phyloP scores from a whole-genome alignment of 345 rosid species.

The Brassica cretica region DNA sequence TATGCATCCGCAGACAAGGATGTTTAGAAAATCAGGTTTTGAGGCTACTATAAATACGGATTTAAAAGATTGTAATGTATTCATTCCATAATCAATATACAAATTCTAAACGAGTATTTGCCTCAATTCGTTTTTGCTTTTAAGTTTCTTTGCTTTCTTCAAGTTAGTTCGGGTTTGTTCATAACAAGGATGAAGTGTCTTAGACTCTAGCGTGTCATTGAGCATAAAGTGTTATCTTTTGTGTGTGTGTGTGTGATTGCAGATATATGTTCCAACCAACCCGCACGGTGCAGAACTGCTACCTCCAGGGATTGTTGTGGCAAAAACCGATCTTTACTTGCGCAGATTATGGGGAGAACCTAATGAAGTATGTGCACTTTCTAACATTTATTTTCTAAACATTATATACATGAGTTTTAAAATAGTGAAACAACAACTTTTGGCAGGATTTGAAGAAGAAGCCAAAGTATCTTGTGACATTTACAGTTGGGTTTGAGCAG shows the following conservation, averaged over 20 bases:
- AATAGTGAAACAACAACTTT: neutral
- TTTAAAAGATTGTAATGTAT: no score
- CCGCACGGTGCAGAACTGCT: slow-evolving; percentile 87
- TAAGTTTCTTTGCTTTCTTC: no score
- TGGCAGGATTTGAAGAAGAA: slow-evolving; percentile 77
- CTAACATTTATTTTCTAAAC: neutral
- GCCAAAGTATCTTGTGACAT: slow-evolving; percentile 77
- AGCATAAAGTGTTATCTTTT: neutral
- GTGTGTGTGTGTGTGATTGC: slow-evolving; percentile 21
- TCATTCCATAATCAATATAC: no score
- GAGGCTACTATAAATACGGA: no score
- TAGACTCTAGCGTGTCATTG: neutral
- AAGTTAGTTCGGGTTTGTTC: no score
- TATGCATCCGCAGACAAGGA: no score
- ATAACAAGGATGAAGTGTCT: no score
- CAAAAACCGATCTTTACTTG: slow-evolving; percentile 73
- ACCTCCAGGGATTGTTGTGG: slow-evolving; percentile 80
- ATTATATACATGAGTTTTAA: neutral
- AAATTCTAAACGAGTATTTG: no score
- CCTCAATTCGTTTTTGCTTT: no score
- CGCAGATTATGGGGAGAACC: slow-evolving; percentile 97
- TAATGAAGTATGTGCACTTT: slow-evolving; percentile 57
- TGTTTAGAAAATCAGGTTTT: no score
- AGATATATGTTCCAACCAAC: slow-evolving; percentile 83
- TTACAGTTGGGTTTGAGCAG: slow-evolving; percentile 82